These are phyloP conservation scores for Aspergillus ellipticus DNA, from an alignment of 495 filamentous ascomycete species.

Conservation along the genomic window DNA sequence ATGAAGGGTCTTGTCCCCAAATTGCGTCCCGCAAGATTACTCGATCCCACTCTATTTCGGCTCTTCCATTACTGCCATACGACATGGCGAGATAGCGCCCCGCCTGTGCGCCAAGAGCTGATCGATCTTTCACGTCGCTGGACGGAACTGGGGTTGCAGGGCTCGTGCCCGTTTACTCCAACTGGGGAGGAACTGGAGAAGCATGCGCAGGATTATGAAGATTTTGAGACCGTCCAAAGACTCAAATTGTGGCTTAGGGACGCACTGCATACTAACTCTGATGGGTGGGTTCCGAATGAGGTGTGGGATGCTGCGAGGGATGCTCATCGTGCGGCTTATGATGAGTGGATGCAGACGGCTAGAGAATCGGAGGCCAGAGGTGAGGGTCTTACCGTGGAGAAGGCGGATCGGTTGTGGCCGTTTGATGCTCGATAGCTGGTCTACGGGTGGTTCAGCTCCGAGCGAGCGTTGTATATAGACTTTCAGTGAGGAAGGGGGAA, in stretches of 20 bases:
- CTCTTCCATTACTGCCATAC: conserved; percentile 39
- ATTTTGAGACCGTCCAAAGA: conserved; percentile 31
- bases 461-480: too few species aligned
- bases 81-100: conserved; percentile 40
- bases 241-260: conserved; percentile 28
- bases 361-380: conserved; percentile 23
- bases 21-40: conserved; percentile 27
- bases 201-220: conserved; percentile 33
- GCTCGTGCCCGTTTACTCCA: conserved; percentile 32
- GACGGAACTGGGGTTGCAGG: conserved; percentile 31
- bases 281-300: conserved; percentile 32
- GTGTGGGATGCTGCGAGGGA: conserved; percentile 28
- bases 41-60: conserved; percentile 35
- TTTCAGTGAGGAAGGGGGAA: too few species aligned
- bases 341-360: conserved; percentile 30
- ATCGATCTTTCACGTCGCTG: conserved; percentile 32
- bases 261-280: conserved; percentile 20
- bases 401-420: conserved; percentile 31
- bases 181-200: conserved; percentile 25
- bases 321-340: conserved; percentile 31
- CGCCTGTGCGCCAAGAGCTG: conserved; percentile 34
- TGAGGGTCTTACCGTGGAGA: conserved; percentile 25
- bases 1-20: conserved; percentile 34
- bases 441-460: too few species aligned
- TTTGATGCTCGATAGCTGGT: conserved; percentile 24